Conservation (phyloP, 148 eudicot species). For the Silene conica region DNA sequence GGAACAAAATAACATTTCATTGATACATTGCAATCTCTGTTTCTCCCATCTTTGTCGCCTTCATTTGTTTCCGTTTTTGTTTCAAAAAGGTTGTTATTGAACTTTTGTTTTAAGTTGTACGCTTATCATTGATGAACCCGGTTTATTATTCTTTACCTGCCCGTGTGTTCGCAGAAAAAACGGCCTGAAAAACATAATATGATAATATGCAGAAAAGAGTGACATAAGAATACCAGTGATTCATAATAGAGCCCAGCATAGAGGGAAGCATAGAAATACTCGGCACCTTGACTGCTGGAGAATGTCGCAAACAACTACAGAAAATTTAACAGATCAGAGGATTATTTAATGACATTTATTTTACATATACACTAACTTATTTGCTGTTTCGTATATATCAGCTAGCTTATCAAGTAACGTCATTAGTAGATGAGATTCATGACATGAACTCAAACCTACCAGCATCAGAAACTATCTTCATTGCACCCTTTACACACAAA, state of each 20-base stretch:
- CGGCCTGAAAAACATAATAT: background rate
- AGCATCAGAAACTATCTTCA: too few species aligned
- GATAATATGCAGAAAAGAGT: background rate
- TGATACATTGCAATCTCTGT: too few species aligned
- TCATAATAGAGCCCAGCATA: slow-evolving; percentile 93
- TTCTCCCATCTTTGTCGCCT: too few species aligned
- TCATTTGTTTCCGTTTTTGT: too few species aligned
- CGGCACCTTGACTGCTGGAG: slow-evolving; percentile 46
- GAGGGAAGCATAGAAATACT: slow-evolving; percentile 79
- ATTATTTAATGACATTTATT: background rate
- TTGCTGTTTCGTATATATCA: background rate
- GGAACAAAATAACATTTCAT: too few species aligned
- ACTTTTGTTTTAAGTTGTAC: too few species aligned
- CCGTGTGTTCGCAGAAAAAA: too few species aligned
- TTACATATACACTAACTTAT: background rate
- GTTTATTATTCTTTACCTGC: too few species aligned
- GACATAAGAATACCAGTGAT: slow-evolving; percentile 47
- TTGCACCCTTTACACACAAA: too few species aligned
- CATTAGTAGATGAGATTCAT: too few species aligned
- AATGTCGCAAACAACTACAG: slow-evolving; percentile 64
- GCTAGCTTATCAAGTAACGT: background rate
- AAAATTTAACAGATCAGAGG: slow-evolving; percentile 4
- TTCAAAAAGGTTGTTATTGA: too few species aligned
- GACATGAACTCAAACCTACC: background rate
- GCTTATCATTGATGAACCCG: too few species aligned